Conservation (phyloP, 2,329 filamentous ascomycete species). For the Verticillium longisporum region DNA sequence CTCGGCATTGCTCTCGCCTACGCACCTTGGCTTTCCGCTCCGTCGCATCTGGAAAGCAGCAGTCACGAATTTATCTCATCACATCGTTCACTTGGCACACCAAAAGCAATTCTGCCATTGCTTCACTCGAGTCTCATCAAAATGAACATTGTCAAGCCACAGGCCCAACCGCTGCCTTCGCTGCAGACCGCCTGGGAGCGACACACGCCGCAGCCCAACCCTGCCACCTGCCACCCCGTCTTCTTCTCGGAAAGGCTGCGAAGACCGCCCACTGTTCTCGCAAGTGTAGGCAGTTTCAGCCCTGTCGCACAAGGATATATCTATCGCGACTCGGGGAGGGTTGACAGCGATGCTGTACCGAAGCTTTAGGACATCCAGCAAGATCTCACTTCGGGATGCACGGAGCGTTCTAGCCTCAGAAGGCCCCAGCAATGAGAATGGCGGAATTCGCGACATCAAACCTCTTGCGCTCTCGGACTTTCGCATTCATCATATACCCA, state of each 20-base stretch:
- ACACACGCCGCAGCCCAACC: slow-evolving; percentile 28
- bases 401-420: no score
- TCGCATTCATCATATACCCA: no score
- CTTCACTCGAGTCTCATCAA: background rate
- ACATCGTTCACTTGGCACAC: no score
- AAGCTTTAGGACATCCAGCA: slow-evolving; percentile 18
- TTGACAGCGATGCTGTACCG: slow-evolving; percentile 18
- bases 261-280: slow-evolving; percentile 38
- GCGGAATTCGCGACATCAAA: background rate
- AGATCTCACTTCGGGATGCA: background rate
- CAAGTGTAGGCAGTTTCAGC: slow-evolving; percentile 20
- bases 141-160: background rate
- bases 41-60: no score
- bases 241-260: slow-evolving; percentile 65
- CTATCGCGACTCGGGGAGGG: slow-evolving; percentile 39
- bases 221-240: slow-evolving; percentile 62
- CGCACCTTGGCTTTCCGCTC: no score
- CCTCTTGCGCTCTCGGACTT: no score
- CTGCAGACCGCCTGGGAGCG: slow-evolving; percentile 19
- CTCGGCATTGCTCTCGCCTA: background rate
- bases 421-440: background rate
- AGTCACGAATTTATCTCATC: no score
- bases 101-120: no score
- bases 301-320: slow-evolving; percentile 56
- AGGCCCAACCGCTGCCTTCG: background rate